Evolutionary conservation across 2,329 filamentous ascomycete genomes (phyloP).

Genomic region (Colletotrichum orchidophilum): DNA sequence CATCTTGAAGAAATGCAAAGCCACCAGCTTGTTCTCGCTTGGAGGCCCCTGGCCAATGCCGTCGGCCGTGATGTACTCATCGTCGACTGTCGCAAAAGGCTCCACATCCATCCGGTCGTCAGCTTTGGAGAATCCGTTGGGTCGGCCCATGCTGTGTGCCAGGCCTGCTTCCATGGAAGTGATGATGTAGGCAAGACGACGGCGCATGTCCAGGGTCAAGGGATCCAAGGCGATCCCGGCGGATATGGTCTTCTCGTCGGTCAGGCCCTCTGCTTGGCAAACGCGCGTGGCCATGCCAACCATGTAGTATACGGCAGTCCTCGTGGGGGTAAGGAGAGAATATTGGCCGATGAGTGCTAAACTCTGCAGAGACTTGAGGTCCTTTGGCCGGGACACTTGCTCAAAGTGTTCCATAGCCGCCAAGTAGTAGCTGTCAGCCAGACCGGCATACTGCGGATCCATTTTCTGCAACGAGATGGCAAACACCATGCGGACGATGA

Average conservation of each 20-base stretch:
- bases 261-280: slow-evolving; percentile 87
- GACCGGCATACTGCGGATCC: slow-evolving; percentile 86
- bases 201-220: slow-evolving; percentile 87
- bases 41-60: slow-evolving; percentile 78
- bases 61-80: slow-evolving; percentile 81
- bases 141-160: slow-evolving; percentile 86
- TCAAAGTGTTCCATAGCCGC: slow-evolving; percentile 88
- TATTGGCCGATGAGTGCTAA: slow-evolving; percentile 89
- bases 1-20: slow-evolving; percentile 96
- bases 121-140: slow-evolving; percentile 83
- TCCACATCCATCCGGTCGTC: slow-evolving; percentile 86
- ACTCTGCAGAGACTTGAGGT: slow-evolving; percentile 90
- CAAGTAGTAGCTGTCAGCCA: slow-evolving; percentile 95
- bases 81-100: slow-evolving; percentile 85
- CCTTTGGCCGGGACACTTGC: slow-evolving; percentile 84
- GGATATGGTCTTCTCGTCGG: slow-evolving; percentile 88
- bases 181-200: slow-evolving; percentile 88
- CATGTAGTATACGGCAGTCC: slow-evolving; percentile 93
- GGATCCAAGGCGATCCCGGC: slow-evolving; percentile 71
- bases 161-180: slow-evolving; percentile 89
- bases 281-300: slow-evolving; percentile 88
- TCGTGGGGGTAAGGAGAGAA: slow-evolving; percentile 89
- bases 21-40: slow-evolving; percentile 85
- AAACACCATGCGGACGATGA: slow-evolving; percentile 89
- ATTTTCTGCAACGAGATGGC: slow-evolving; percentile 95